Conservation (phyloP, 2,329 filamentous ascomycete genomes). For the Zasmidium angulare region DNA sequence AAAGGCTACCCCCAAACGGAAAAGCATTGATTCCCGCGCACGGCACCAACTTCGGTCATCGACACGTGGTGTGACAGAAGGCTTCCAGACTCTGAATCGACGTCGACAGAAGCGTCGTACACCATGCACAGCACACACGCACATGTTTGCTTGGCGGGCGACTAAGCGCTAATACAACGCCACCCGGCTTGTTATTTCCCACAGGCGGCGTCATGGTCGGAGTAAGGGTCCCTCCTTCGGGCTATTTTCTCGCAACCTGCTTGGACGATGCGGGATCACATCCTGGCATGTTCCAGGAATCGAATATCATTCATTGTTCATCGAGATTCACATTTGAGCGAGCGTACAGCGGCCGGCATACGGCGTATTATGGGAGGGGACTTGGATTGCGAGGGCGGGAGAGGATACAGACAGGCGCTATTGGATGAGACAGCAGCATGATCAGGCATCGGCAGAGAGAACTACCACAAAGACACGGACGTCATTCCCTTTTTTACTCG, state of each 20-base stretch:
- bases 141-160: background rate
- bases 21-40: background rate
- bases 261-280: no score
- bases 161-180: background rate
- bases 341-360: no score
- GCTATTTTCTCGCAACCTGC: no score
- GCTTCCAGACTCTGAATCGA: background rate
- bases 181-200: no score
- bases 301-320: no score
- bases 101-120: background rate
- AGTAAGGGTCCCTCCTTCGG: no score
- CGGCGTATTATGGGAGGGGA: no score
- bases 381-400: background rate
- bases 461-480: background rate
- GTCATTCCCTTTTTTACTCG: background rate
- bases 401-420: background rate
- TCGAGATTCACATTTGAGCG: no score
- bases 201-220: no score
- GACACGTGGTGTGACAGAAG: background rate
- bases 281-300: no score
- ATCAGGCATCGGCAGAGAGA: background rate
- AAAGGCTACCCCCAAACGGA: background rate
- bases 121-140: no score
- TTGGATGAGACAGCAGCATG: background rate
- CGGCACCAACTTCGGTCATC: background rate